These are phyloP conservation scores for Vanilla planifolia DNA, from an alignment of 106 monocot genomes.

Conservation along the genomic window DNA sequence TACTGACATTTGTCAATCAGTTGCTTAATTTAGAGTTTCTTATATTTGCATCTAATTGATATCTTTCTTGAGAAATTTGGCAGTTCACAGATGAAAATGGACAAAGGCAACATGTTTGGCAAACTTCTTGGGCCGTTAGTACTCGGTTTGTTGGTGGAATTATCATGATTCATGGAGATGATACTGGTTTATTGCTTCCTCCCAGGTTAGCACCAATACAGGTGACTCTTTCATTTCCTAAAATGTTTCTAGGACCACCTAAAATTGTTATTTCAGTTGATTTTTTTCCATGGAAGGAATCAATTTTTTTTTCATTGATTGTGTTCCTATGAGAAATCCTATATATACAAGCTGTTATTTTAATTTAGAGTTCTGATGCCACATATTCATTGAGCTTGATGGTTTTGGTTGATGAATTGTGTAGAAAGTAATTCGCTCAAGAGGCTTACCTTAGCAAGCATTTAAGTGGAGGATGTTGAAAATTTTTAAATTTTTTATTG, in stretches of 20 bases:
- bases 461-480: too few species aligned
- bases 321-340: too few species aligned
- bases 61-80: slow-evolving; percentile 2
- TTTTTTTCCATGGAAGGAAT: neutral
- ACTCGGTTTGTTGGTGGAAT: slow-evolving; percentile 94
- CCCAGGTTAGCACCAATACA: slow-evolving; percentile 91
- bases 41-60: slow-evolving; percentile 4
- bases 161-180: slow-evolving; percentile 99
- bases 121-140: slow-evolving; percentile 96
- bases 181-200: slow-evolving; percentile 94
- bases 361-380: too few species aligned
- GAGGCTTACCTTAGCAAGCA: too few species aligned
- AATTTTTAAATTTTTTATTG: too few species aligned
- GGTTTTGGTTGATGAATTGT: too few species aligned
- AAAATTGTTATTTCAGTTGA: neutral
- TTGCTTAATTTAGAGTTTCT: neutral
- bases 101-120: slow-evolving; percentile 86
- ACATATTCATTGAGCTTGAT: too few species aligned
- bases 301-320: too few species aligned
- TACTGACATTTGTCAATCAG: neutral
- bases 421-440: too few species aligned
- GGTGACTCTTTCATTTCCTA: slow-evolving; percentile 19
- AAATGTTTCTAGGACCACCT: neutral
- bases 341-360: too few species aligned
- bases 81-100: slow-evolving; percentile 97